Conservation (phyloP, 192 early-diverging fungal species). For the Backusella australiensis region DNA sequence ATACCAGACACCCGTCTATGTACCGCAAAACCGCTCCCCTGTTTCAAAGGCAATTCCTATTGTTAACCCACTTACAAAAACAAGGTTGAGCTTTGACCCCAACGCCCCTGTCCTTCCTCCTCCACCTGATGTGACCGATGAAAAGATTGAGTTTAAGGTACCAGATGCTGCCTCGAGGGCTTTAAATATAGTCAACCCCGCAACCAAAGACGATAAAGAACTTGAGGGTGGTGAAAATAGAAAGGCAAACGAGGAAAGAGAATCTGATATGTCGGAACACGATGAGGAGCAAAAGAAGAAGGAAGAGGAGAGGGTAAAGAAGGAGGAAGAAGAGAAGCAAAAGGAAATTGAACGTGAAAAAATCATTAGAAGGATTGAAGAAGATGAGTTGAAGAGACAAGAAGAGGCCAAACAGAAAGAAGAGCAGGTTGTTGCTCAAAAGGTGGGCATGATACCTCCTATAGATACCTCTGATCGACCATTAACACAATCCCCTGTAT, state of each 20-base stretch:
- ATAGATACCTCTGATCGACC: conserved; percentile 12
- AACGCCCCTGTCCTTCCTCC: conserved; percentile 6
- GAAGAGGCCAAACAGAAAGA: conserved; percentile 1
- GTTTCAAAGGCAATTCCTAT: conserved; percentile 62
- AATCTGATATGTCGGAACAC: conserved; percentile 27
- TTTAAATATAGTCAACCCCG: conserved; percentile 53
- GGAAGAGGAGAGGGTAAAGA: neutral
- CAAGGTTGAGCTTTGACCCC: conserved; percentile 32
- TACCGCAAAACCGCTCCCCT: conserved; percentile 14
- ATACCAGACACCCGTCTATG: neutral
- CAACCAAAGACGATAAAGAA: conserved; percentile 10
- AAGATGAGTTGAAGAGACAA: neutral
- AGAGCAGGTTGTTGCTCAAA: neutral
- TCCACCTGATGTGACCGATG: neutral
- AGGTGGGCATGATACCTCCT: neutral
- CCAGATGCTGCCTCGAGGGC: neutral
- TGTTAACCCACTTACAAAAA: conserved; percentile 70
- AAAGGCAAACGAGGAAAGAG: neutral
- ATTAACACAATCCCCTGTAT: conserved; percentile 11
- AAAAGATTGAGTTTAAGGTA: conserved; percentile 30
- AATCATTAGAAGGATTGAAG: neutral
- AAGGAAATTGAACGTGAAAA: conserved; percentile 26
- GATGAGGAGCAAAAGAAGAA: conserved; percentile 37
- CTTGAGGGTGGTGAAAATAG: neutral
- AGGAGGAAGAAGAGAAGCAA: conserved; percentile 18